Evolutionary conservation across 306 rosid genomes (phyloP), one percentile per base, ranked within the genome.

Genomic region (Canavalia gladiata): DNA sequence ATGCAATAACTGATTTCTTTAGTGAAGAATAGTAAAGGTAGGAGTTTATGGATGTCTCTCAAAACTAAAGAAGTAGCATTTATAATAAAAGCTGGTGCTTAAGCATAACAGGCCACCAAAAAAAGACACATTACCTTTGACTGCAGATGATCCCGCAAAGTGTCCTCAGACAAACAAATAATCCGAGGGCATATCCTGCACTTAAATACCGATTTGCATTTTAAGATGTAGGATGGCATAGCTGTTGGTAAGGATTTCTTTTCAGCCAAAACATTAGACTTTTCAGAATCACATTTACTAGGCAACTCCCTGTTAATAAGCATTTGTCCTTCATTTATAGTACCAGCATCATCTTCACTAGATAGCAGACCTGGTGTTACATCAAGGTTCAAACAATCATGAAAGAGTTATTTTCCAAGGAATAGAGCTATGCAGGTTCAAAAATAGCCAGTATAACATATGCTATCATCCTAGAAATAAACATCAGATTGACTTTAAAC

Each of bases 141-240:
- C n/a, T 88, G 84, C 13, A 95, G 86, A 88, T 95, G 98, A 83
- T 90, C 87, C 85, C 82, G 89, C 88, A 95, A 74, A 67, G 89
- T 87, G 77, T 89, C 89, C 89, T 92, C 98, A 54, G 89, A 87
- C 86, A 95, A 87, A 81, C 97, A 95, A 76, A 92, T 87, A 84
- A 92, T 76, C 84, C 90, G 86, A 77, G 98, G 98, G 84, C 98
- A 95, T 66, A 95, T 60, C 93, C 86, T 91, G 87, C 98, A 95
- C 89, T 92, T 95, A 57, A 92, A 92, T 74, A 88, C 91, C 45
- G 98, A 91, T 84, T 92, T 95, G 86, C 88, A 74, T 84, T 90
- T 84, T 55, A 92, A 78, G 68, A 95, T 58, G 55, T 78, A 80
- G 50, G 75, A 86, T 41, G 90, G 85, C 37, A 74, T 39, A 78